Conservation (phyloP, 345 rosid species). For the Conringia planisiliqua region DNA sequence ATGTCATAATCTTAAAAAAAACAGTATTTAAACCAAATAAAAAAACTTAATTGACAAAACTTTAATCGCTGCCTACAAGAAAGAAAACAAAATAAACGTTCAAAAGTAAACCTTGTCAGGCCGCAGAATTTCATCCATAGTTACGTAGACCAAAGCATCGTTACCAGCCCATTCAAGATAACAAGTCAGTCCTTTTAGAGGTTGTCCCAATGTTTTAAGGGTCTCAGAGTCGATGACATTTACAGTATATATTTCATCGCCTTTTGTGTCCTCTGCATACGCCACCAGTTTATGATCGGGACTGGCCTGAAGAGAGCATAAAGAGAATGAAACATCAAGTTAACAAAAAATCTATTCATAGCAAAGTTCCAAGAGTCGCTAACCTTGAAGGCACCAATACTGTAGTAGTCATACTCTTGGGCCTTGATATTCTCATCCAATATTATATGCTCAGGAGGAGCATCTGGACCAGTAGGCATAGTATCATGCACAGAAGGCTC, state of each 20-base stretch:
- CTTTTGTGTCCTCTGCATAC: conserved; percentile 84
- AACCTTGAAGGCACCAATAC: conserved; percentile 64
- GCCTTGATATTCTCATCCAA: conserved; percentile 89
- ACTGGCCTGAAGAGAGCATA: conserved; percentile 48
- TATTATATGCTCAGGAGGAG: conserved; percentile 74
- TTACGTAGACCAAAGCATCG: conserved; percentile 65
- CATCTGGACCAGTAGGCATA: conserved; percentile 69
- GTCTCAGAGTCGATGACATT: conserved; percentile 66
- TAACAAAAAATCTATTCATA: background rate
- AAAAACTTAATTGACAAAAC: background rate
- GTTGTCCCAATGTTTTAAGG: conserved; percentile 44
- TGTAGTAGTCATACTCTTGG: conserved; percentile 50
- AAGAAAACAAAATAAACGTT: background rate
- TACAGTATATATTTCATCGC: conserved; percentile 71
- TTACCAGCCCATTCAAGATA: conserved; percentile 78
- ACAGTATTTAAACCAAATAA: background rate
- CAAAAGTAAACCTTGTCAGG: conserved; percentile 66
- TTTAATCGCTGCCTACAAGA: background rate
- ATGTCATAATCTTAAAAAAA: too few species aligned
- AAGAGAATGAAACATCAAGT: background rate
- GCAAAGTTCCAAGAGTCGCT: background rate
- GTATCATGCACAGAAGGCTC: conserved; percentile 64
- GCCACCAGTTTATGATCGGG: conserved; percentile 77
- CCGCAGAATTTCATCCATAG: conserved; percentile 85
- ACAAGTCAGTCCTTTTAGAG: conserved; percentile 53